Percentiles rank a stretch among this genome's conserved stretches.
phyloP scores from a whole-genome alignment of 2,329 filamentous ascomycete genomes.

The Aspergillus aculeatus region DNA sequence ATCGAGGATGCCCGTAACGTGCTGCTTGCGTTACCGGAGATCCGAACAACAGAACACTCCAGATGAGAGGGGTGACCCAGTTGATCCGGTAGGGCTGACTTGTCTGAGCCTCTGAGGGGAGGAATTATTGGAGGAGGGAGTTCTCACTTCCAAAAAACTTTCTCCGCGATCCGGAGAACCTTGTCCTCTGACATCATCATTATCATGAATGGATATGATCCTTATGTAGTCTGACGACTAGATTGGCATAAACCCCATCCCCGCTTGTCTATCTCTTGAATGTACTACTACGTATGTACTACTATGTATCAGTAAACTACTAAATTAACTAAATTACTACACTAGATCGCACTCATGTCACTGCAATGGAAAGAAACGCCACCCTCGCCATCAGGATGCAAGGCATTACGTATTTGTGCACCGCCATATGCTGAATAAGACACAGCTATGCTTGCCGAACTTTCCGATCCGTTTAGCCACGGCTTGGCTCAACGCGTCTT shows the following conservation, averaged over 20 bases:
- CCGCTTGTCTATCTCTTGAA: too few species aligned
- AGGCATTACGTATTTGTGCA: constrained; percentile 10
- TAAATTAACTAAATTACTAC: neutral
- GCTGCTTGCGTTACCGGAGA: neutral
- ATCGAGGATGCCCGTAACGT: neutral
- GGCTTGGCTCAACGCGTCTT: neutral
- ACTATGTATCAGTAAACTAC: too few species aligned
- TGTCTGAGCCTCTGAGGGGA: neutral
- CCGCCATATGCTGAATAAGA: constrained; percentile 6
- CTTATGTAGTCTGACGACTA: too few species aligned
- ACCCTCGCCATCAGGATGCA: neutral
- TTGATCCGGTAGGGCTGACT: constrained; percentile 10
- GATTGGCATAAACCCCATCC: neutral
- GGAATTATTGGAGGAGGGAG: neutral
- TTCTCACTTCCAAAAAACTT: neutral
- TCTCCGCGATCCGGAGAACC: neutral
- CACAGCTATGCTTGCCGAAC: constrained; percentile 11
- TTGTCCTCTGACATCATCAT: constrained; percentile 4
- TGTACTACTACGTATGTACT: too few species aligned
- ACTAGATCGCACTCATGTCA: neutral
- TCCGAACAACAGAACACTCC: neutral
- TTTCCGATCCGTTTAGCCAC: constrained; percentile 10
- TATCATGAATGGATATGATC: neutral
- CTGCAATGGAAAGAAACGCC: neutral
- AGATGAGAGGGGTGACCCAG: neutral